A percentile compares a stretch with the other conserved stretches of the same genome.
Evolutionary conservation across 2,329 filamentous ascomycete genomes (phyloP).

Genomic region (Beauveria rudraprayagi): DNA sequence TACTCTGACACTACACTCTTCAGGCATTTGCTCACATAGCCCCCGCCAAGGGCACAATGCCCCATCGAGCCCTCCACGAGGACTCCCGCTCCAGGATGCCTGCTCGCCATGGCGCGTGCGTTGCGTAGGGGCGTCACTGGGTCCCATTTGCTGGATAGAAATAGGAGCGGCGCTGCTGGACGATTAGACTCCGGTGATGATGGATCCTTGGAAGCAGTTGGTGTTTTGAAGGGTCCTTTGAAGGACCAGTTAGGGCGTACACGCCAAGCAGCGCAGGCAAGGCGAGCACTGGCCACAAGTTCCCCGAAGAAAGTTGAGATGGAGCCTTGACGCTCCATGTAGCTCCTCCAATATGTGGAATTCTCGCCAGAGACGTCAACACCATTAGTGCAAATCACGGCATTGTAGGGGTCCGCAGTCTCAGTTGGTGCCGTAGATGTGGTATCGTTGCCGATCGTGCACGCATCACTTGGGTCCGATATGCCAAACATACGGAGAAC

Average conservation of each 20-base stretch:
- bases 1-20: constrained; percentile 15
- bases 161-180: constrained; percentile 35
- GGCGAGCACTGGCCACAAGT: constrained; percentile 26
- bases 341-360: constrained; percentile 20
- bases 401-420: background rate
- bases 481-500: background rate
- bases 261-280: constrained; percentile 31
- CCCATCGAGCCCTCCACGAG: constrained; percentile 18
- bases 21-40: constrained; percentile 12
- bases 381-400: constrained; percentile 29
- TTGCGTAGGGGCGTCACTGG: constrained; percentile 37
- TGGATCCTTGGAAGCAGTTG: background rate
- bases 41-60: constrained; percentile 12
- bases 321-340: constrained; percentile 20
- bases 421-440: no score
- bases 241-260: constrained; percentile 1
- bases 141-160: constrained; percentile 34
- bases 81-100: constrained; percentile 17
- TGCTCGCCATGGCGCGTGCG: constrained; percentile 24
- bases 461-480: background rate
- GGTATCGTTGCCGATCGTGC: background rate
- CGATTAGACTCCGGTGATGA: constrained; percentile 17
- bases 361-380: constrained; percentile 16
- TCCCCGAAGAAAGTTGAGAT: constrained; percentile 25
- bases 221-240: constrained; percentile 7